Base-by-base conservation (phyloP, 495 filamentous ascomycete species). In the Xylaria grammica region DNA sequence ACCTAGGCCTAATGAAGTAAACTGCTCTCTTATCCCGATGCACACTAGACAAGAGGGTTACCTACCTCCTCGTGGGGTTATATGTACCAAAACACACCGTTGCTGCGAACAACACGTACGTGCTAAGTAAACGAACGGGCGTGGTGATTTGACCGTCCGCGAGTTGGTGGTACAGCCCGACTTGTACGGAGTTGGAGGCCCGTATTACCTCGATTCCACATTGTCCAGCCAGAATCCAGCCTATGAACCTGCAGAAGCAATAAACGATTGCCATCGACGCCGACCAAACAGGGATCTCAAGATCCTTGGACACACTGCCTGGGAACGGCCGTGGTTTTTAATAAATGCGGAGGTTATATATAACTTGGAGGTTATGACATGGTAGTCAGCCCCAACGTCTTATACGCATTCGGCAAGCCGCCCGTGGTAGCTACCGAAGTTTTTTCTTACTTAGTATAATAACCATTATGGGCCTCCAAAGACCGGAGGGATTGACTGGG, bases 111-210 rank as follows among this genome's bases (percentile, higher is more conserved):
- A 38, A 42, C 40, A 34, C 48, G 32, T 48, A 57, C 38, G 36
- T 27, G 54, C 29, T 29, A 55, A 48, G 56, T 19, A 42, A 27
- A 19, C 42, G 56, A 59, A 48, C 48, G 22, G 46, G 56, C 56
- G 42, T 59, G 56, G n/a, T 26, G 56, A 42, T 27, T 59, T 40
- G 42, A 34, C 40, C 56, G 24, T n/a, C 56, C 40, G 13, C 30
- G 54, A 58, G 45, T 30, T 65, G 50, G 61, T 49, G 42, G 42
- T 62, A 62, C 44, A 64, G 53, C 57, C 49, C 58, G 40, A 66
- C 29, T 62, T 46, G 59, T 54, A 58, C 68, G 70, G 70, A 72
- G 65, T 60, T 69, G 32, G 65, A 72, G 68, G 68, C 46, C 70
- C 70, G 70, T 68, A 66, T 68, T 65, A 70, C 70, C 68, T 68